Evolutionary conservation across 768 basidiomycete genomes (phyloP), one percentile per base, ranked within the genome.

Genomic region (Amanita muscaria): DNA sequence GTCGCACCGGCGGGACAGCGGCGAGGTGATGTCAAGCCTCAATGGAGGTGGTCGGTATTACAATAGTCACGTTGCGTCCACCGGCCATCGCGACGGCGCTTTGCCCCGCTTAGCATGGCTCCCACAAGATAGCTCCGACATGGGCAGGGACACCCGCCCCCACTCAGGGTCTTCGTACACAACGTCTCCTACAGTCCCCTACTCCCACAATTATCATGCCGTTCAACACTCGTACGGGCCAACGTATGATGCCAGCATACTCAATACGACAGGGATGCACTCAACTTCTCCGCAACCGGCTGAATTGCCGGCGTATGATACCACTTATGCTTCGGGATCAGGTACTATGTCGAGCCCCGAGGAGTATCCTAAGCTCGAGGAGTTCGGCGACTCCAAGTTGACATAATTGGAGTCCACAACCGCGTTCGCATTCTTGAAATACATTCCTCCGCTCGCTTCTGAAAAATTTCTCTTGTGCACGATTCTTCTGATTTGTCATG

Each of bases 311-410:
- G 5, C 44, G 22, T 68, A 69, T 47, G 59, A 63, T 15, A 60
- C 56, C 9, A 52, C 63, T 12, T 65, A 68, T 52, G 52, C 55
- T 19, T 56, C 62, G 23, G 59, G 56, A 47, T 59, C 63, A 21
- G 64, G 60, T 41, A 54, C 66, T 11, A 53, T 69, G 39, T 63
- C 70, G 16, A 68, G 65, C 43, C 63, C 69, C 44, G 71, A 69
- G 35, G 70, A 69, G 23, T 70, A 66, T 53, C 59, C 66, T 12
- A 61, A 59, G 27, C 64, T 66, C 36, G 68, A 68, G 34, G 69
- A 73, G 42, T 73, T 62, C 51, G 63, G 58, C 15, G 68, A 70
- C 25, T 56, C 66, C 48, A 70, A 60, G 54, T 49, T 42, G 39
- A 45, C 44, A 38, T 39, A 37, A 30, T 31, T 31, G 27, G n/a